Evolutionary conservation across 1,284 basidiomycete genomes (phyloP), one percentile per base, ranked within the genome.

Genomic region (Neonothopanus nambi): DNA sequence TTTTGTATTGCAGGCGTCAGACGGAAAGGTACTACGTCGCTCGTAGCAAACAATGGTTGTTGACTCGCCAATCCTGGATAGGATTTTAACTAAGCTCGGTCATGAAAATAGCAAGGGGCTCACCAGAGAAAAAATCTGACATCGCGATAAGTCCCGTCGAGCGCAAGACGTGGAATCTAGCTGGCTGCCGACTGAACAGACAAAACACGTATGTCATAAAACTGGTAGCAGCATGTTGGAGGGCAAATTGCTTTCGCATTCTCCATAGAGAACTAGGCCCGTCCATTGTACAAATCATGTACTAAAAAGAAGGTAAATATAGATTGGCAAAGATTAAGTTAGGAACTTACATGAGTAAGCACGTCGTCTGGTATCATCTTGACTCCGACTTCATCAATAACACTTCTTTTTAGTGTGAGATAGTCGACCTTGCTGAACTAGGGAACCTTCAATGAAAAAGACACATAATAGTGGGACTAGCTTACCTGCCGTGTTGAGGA

Each of bases 1-100:
- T 86, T 80, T 70, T 99, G 98, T 75, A 99, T 85, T 69, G 98
- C 98, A 2, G 95, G 95, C 9, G 95, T 98, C 61, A 98, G 84
- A 9, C 97, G 88, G 89, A 99, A 99, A 0, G 97, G 96, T 11
- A 98, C 94, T 2, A 87, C 79, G 61, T 99, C 97, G 58, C 79
- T 84, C 2, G 89, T 88, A 26, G 81, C 80, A 65, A 94, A 89
- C 37, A 91, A 71, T 0, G 92, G 90, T 15, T 69, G 48, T 47
- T 68, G 63, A 42, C 67, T 69, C 4, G 74, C 71, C 33, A 77
- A 63, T 15, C 72, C 76, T 77, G 50, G 13, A 54, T 12, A 20
- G 12, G 37, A 23, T 35, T 28, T 24, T 18, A 35, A 23, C 30
- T 28, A 20, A 2, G 5, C 18, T n/a, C 33, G 48, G 38, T 20